phyloP scores from a whole-genome alignment of 2,329 filamentous ascomycete species.

The Basipetospora chlamydospora region DNA sequence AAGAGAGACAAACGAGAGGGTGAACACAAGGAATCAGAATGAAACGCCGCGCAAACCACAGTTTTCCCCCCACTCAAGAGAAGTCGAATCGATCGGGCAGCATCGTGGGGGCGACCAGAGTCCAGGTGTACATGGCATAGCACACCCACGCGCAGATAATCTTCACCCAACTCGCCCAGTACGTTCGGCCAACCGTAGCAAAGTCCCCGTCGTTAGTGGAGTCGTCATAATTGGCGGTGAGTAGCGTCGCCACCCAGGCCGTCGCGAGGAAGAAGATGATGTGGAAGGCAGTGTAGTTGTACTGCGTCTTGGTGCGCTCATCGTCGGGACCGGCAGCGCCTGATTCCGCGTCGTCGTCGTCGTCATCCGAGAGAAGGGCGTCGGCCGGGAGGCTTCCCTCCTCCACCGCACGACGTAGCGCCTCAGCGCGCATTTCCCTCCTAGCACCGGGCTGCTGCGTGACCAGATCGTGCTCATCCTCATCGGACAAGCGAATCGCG shows the following conservation, averaged over 20 bases:
- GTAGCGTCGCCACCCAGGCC: conserved; percentile 83
- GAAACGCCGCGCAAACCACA: no score
- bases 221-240: conserved; percentile 60
- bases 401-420: conserved; percentile 80
- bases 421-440: conserved; percentile 85
- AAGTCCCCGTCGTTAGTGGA: conserved; percentile 57
- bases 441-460: conserved; percentile 60
- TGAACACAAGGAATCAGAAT: no score
- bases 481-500: conserved; percentile 47
- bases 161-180: conserved; percentile 98
- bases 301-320: conserved; percentile 78
- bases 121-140: conserved; percentile 90
- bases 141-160: conserved; percentile 96
- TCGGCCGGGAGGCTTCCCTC: conserved; percentile 85
- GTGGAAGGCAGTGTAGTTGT: conserved; percentile 93
- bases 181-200: conserved; percentile 82
- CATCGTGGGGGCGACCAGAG: conserved; percentile 70
- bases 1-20: no score
- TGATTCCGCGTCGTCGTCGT: conserved; percentile 44
- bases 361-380: conserved; percentile 62
- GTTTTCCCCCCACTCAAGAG: conserved; percentile 21
- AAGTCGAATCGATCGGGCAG: conserved; percentile 75
- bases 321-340: conserved; percentile 71
- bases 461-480: conserved; percentile 78
- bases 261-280: conserved; percentile 96